These are phyloP conservation scores for Paralagenidium karlingii DNA, from an alignment of 352 stramenopile genomes.

Conservation along the genomic window DNA sequence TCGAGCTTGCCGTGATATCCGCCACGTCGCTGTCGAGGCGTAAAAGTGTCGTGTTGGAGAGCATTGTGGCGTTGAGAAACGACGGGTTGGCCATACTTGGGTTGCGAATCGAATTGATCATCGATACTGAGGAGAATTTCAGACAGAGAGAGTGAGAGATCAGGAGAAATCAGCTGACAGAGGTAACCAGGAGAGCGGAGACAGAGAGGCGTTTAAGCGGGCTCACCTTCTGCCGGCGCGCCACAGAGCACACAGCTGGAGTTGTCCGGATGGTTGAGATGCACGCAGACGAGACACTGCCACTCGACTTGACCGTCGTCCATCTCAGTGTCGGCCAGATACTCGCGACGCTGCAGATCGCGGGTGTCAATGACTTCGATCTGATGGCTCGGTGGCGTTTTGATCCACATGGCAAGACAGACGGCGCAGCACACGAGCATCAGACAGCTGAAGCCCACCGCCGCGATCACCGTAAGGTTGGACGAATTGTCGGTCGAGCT, in stretches of 20 bases:
- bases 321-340: constrained; percentile 52
- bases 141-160: no score
- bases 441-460: not conserved
- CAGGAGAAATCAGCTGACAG: no score
- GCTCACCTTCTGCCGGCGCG: constrained; percentile 32
- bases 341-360: constrained; percentile 32
- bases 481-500: no score
- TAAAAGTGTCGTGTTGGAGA: constrained; percentile 13
- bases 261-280: constrained; percentile 64
- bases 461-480: not conserved
- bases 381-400: not conserved
- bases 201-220: constrained; percentile 11
- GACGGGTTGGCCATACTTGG: constrained; percentile 11
- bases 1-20: no score
- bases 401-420: not conserved
- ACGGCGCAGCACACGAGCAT: not conserved
- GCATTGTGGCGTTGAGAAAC: constrained; percentile 3
- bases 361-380: constrained; percentile 44
- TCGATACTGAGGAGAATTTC: no score
- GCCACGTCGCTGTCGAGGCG: no score
- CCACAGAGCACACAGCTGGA: constrained; percentile 45
- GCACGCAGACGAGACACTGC: constrained; percentile 61
- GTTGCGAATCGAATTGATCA: constrained; percentile 15
- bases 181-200: constrained; percentile 6
- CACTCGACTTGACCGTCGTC: constrained; percentile 46